Evolutionary conservation across 192 early-diverging fungal species (phyloP).

Genomic region (Podila epigama): DNA sequence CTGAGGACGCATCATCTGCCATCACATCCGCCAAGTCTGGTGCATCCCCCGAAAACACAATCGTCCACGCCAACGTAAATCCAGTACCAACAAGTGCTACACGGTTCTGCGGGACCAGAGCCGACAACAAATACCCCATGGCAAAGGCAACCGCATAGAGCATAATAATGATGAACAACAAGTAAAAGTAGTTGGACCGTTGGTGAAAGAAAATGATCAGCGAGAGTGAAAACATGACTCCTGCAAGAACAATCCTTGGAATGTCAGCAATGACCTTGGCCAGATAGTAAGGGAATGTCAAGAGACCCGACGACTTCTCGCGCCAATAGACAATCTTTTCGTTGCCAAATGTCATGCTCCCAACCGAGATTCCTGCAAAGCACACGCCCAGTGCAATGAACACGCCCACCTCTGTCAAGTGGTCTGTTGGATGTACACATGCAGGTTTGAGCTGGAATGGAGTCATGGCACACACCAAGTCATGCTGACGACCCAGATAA

Average conservation of each 20-base stretch:
- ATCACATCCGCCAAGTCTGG: constrained; percentile 58
- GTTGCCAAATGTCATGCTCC: constrained; percentile 66
- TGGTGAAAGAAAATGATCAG: constrained; percentile 66
- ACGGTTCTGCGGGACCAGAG: constrained; percentile 43
- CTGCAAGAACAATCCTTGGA: constrained; percentile 63
- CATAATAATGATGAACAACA: constrained; percentile 56
- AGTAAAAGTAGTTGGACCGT: constrained; percentile 20
- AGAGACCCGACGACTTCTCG: constrained; percentile 64
- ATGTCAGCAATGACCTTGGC: constrained; percentile 68
- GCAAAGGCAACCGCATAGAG: constrained; percentile 64
- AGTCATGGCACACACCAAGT: constrained; percentile 52
- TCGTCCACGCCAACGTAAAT: constrained; percentile 68
- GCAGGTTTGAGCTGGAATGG: constrained; percentile 45
- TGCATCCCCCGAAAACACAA: constrained; percentile 64
- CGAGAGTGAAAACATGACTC: constrained; percentile 62
- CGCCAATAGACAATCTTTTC: constrained; percentile 74
- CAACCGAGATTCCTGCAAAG: constrained; percentile 68
- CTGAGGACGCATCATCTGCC: constrained; percentile 4
- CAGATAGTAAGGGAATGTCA: constrained; percentile 65
- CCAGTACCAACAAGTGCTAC: constrained; percentile 63
- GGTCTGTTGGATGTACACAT: constrained; percentile 35
- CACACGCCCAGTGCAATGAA: constrained; percentile 65
- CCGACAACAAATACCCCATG: constrained; percentile 66
- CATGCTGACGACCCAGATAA: constrained; percentile 61
- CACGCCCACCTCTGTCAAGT: constrained; percentile 55